phyloP scores from a whole-genome alignment of 805 yeast genomes.

The Candida easanensis region DNA sequence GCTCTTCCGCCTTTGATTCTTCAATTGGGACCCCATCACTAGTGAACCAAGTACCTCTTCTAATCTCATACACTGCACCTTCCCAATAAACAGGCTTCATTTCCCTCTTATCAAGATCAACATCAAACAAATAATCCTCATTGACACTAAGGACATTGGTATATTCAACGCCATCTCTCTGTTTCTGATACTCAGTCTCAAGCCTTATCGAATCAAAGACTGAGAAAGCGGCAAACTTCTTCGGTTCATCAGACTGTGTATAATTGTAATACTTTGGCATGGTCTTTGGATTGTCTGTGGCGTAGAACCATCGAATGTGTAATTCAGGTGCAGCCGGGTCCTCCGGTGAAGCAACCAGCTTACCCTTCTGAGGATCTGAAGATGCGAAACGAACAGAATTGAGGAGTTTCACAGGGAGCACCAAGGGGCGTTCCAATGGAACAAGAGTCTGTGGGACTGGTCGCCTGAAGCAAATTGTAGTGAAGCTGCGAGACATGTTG shows the following conservation, averaged over 20 bases:
- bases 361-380: slow-evolving; percentile 4
- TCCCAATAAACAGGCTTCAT: slow-evolving; percentile 81
- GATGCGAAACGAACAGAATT: slow-evolving; percentile 7
- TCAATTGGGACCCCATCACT: slow-evolving; percentile 54
- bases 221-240: slow-evolving; percentile 67
- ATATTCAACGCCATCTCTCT: not conserved
- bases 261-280: slow-evolving; percentile 65
- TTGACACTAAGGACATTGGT: slow-evolving; percentile 52
- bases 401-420: slow-evolving; percentile 2
- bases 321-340: slow-evolving; percentile 20
- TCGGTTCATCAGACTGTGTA: slow-evolving; percentile 46
- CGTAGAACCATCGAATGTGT: slow-evolving; percentile 67
- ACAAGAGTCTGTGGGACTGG: not conserved
- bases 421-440: not conserved
- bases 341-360: slow-evolving; percentile 1
- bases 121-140: slow-evolving; percentile 78
- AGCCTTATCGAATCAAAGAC: slow-evolving; percentile 57
- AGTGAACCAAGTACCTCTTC: slow-evolving; percentile 84
- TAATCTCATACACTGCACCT: slow-evolving; percentile 79
- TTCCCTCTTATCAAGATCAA: slow-evolving; percentile 52
- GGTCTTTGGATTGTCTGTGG: slow-evolving; percentile 69
- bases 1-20: slow-evolving; percentile 44
- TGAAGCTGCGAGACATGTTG: not conserved
- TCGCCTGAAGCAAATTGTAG: not conserved
- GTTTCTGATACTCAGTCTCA: slow-evolving; percentile 38